These are phyloP conservation scores for Vicia villosa DNA, from an alignment of 306 rosid genomes.

Conservation along the genomic window DNA sequence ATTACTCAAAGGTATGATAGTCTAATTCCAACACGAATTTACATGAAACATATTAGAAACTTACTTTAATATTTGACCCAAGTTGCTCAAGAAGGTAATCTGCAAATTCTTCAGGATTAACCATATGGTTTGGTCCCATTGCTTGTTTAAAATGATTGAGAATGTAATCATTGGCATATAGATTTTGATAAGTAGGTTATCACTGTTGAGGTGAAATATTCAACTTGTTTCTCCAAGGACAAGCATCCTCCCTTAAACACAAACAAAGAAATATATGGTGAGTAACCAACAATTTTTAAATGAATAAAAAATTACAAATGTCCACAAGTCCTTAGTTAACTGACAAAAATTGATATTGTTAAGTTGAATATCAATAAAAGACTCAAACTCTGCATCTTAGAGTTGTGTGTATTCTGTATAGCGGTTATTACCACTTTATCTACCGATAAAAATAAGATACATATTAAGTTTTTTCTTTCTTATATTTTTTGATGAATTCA, in stretches of 20 bases:
- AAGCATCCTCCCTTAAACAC: slow-evolving; percentile 27
- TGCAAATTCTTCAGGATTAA: slow-evolving; percentile 24
- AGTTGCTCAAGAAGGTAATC: slow-evolving; percentile 8
- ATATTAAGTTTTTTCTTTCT: neutral
- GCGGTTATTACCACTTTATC: too few species aligned
- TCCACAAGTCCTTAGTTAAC: too few species aligned
- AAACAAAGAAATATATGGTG: neutral
- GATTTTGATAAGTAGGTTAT: slow-evolving; percentile 28
- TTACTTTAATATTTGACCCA: slow-evolving; percentile 16
- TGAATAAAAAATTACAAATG: too few species aligned
- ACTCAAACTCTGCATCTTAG: too few species aligned
- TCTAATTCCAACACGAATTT: too few species aligned
- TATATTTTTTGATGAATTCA: slow-evolving; percentile 12
- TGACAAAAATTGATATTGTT: too few species aligned
- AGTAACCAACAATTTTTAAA: neutral
- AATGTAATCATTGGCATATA: slow-evolving; percentile 33
- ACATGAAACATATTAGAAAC: neutral
- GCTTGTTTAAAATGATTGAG: slow-evolving; percentile 17
- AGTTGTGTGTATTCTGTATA: too few species aligned
- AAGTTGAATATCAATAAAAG: too few species aligned
- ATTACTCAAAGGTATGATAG: too few species aligned
- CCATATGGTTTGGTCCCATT: neutral
- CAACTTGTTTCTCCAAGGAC: slow-evolving; percentile 36
- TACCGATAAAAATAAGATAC: too few species aligned
- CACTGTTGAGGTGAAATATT: slow-evolving; percentile 36